Evolutionary conservation across 2,329 filamentous ascomycete species (phyloP), one percentile per base, ranked within the genome.

Genomic region (Sclerotinia borealis): DNA sequence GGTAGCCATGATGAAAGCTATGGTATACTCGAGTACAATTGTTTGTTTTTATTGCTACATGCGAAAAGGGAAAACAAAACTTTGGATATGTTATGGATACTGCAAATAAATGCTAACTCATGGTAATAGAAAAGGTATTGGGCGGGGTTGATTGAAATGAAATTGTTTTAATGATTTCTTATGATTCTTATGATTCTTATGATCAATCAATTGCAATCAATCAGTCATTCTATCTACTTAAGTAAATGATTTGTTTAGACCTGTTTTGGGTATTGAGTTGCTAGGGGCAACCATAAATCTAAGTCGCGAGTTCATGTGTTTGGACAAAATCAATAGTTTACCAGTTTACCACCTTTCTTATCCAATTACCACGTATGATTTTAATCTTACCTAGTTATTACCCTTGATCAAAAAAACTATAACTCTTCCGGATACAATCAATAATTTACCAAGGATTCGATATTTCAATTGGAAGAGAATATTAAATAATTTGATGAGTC

Each of bases 1-100:
- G 11, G 70, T 70, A 52, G 70, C 69, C 72, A 74, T 74, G 61
- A 59, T 72, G 65, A 62, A 56, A 39, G 39, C 17, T 19, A 9
- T n/a, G n/a, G 13, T 45, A 22, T n/a, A n/a, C n/a, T n/a, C n/a
- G n/a, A n/a, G n/a, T 61, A 37, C n/a, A 41, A 60, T 60, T 39
- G 58, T 15, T 13, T 27, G 37, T 13, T 43, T 52, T 39, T 11
- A 17, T 51, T 51, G 37, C 27, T 52, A 51, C 19, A 50, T 61
- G 59, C 59, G 27, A 39, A 31, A 52, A 34, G 10, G 10, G n/a
- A 36, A 61, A 34, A 22, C 19, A 25, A 17, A 36, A 22, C 10
- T 31, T 39, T 41, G 7, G 34, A 15, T 54, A 41, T 54, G 51
- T 39, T 54, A 29, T 54, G 51, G 29, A 39, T 51, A 25, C n/a